These are phyloP conservation scores for Aquilaria sinensis DNA, from an alignment of 345 rosid genomes.

Conservation along the genomic window DNA sequence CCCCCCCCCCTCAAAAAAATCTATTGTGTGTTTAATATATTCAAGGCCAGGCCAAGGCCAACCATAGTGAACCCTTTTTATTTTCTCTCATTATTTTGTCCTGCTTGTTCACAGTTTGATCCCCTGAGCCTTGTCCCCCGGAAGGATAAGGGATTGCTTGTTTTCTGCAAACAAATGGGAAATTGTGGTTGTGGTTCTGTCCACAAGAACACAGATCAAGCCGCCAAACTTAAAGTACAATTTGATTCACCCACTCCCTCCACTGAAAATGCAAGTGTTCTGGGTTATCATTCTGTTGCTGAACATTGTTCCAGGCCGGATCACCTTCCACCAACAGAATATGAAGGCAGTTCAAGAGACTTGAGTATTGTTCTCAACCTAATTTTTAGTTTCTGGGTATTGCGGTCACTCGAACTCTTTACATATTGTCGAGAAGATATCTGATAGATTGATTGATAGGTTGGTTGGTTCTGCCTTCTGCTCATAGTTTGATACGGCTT, in stretches of 20 bases:
- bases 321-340: slow-evolving; percentile 12
- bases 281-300: neutral
- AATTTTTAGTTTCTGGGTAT: neutral
- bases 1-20: no score
- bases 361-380: slow-evolving; percentile 24
- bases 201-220: slow-evolving; percentile 18
- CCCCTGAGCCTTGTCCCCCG: slow-evolving; percentile 2
- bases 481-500: no score
- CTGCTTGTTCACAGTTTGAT: slow-evolving; percentile 2
- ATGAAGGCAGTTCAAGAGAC: slow-evolving; percentile 14
- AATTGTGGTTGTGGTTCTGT: slow-evolving; percentile 35
- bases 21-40: no score
- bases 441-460: no score
- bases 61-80: no score
- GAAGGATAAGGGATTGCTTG: slow-evolving; percentile 1
- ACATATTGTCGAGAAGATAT: no score
- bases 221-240: slow-evolving; percentile 20
- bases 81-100: slow-evolving; percentile 4
- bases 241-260: slow-evolving; percentile 22
- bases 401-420: no score
- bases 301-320: slow-evolving; percentile 11
- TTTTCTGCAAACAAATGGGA: slow-evolving; percentile 31
- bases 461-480: no score
- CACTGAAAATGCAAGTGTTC: neutral
- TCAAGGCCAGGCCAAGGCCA: no score